Conservation (phyloP, 2,329 filamentous ascomycete species). For the Chalaropsis thielavioides region DNA sequence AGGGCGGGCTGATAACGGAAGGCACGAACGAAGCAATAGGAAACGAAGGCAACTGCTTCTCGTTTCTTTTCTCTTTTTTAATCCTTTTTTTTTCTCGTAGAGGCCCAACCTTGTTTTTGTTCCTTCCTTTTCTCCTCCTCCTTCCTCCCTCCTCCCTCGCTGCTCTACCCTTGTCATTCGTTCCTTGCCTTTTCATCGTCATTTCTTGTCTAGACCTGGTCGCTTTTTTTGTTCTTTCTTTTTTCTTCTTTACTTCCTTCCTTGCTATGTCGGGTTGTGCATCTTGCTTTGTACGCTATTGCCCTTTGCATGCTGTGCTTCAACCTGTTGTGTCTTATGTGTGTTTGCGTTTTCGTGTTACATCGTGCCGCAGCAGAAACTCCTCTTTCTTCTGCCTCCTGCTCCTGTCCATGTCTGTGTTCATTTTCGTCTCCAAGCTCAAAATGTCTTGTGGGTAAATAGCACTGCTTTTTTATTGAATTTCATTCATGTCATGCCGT, state of each 20-base stretch:
- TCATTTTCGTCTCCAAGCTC: background rate
- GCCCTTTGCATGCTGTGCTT: no score
- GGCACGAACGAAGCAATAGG: slow-evolving; percentile 7
- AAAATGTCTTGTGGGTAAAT: background rate
- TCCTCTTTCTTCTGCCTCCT: background rate
- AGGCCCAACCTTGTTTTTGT: background rate
- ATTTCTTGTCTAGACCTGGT: background rate
- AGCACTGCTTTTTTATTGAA: background rate
- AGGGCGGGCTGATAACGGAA: slow-evolving; percentile 12
- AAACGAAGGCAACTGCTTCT: slow-evolving; percentile 6
- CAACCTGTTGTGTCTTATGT: no score
- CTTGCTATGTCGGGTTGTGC: background rate
- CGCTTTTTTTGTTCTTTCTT: background rate
- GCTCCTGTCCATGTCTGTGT: background rate
- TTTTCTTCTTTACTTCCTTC: background rate
- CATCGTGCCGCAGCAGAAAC: background rate
- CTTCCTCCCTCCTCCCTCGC: background rate
- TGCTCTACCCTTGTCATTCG: background rate
- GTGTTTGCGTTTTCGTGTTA: background rate
- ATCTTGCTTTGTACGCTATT: background rate
- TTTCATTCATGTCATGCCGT: background rate
- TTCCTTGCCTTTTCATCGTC: background rate
- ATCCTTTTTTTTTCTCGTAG: background rate
- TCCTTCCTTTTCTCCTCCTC: background rate
- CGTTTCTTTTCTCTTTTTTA: background rate